Base-by-base conservation (phyloP, 2,329 filamentous ascomycete genomes). In the Colletotrichum viniferum region DNA sequence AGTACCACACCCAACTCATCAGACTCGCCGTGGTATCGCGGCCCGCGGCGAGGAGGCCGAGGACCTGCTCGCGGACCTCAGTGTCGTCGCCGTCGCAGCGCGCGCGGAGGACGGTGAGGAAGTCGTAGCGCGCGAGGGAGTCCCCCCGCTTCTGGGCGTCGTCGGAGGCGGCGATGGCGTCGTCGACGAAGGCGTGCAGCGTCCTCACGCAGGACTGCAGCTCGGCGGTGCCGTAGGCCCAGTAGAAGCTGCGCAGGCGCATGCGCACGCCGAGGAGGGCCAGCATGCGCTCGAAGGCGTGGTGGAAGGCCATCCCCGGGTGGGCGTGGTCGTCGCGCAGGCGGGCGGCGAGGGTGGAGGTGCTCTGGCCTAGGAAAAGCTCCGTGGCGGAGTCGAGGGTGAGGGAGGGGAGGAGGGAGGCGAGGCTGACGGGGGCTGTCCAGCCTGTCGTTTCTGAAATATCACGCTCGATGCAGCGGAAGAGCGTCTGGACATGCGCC, bases 401-500 rank as follows among this genome's bases (percentile, higher is more conserved):
- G 3, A 74, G 67, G 2, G 34, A 56, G 2, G 71, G 71, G 60
- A 74, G 63, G 3, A 74, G 67, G 5, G 28, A 56, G 14, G 71
- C n/a, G 14, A 74, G 67, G 32, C 66, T 71, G 16, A 74, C 61
- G 34, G 71, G 24, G 30, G 32, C 9, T 13, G 10, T 52, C 43
- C 43, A n/a, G n/a, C n/a, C n/a, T n/a, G n/a, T n/a, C n/a, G n/a
- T n/a, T n/a, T n/a, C n/a, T n/a, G n/a, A n/a, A n/a, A n/a, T n/a
- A n/a, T n/a, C n/a, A n/a, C n/a, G n/a, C n/a, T 74, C 71, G 65
- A 76, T 74, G 36, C 73, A 68, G 26, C 61, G 56, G 28, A 77
- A 71, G 26, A 85, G 79, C 16, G 78, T 80, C 69, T 85, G 81
- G 18, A 88, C 82, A 71, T 83, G 80, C 71, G 87, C 86, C 52